Conservation (phyloP, 2,329 filamentous ascomycete genomes). For the Cladosporium cucumerinum region DNA sequence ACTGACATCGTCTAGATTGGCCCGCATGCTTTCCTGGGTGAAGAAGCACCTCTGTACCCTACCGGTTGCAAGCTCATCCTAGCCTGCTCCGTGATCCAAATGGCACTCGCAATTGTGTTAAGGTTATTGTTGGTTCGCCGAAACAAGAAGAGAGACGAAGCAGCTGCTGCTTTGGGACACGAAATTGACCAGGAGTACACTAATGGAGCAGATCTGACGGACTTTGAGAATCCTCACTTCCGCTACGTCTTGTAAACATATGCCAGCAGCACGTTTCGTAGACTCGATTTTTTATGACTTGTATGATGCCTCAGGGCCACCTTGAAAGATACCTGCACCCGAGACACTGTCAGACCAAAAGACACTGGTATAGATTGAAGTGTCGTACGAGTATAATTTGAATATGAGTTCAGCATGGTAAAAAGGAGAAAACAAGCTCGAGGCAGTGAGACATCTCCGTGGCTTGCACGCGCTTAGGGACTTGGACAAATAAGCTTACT, state of each 20-base stretch:
- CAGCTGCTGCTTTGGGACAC: conserved; percentile 18
- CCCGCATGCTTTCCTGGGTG: conserved; percentile 45
- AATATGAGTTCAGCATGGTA: not conserved
- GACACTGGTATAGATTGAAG: not conserved
- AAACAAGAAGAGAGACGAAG: conserved; percentile 40
- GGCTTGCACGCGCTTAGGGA: not conserved
- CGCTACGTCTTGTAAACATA: conserved; percentile 2
- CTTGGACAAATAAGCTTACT: not conserved
- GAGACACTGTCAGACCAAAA: not conserved
- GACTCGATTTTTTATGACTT: not conserved
- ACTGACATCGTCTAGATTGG: conserved; percentile 37
- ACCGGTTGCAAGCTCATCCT: conserved; percentile 54
- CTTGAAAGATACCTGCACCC: not conserved
- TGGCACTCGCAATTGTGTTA: conserved; percentile 38
- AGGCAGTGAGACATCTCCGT: not conserved
- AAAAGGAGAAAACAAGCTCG: not conserved
- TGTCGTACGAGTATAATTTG: too few species aligned
- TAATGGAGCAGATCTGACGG: conserved; percentile 37
- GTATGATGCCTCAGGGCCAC: not conserved
- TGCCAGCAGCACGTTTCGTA: not conserved
- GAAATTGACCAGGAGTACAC: conserved; percentile 26
- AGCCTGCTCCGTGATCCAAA: conserved; percentile 44
- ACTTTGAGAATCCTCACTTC: conserved; percentile 33
- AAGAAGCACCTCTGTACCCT: conserved; percentile 48
- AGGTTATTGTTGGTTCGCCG: conserved; percentile 37